phyloP scores from a whole-genome alignment of 2,329 filamentous ascomycete species.

The Penicillium oxalicum region DNA sequence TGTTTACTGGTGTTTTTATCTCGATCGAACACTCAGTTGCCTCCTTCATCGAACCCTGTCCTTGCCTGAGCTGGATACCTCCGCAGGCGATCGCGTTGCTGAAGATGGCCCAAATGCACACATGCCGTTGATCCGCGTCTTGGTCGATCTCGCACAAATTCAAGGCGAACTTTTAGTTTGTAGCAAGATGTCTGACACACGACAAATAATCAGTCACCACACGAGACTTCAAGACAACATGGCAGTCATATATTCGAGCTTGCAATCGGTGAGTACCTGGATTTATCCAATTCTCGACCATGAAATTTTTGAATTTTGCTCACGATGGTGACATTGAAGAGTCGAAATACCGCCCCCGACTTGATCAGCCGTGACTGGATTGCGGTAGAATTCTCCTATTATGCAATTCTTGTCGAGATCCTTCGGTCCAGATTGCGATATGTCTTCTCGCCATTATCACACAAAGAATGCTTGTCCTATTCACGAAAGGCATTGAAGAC shows the following conservation, averaged over 20 bases:
- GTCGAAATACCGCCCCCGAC: constrained; percentile 7
- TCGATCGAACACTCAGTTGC: constrained; percentile 23
- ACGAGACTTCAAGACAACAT: constrained; percentile 16
- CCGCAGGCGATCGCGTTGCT: constrained; percentile 4
- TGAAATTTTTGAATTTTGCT: too few relatives aligned
- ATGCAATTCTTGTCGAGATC: constrained; percentile 23
- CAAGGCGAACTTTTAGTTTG: constrained; percentile 13
- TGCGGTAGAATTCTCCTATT: constrained; percentile 21
- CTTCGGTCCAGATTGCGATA: constrained; percentile 19
- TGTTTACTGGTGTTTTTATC: constrained; percentile 25
- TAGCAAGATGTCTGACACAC: constrained; percentile 3
- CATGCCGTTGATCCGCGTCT: constrained; percentile 9
- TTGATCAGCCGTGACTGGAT: constrained; percentile 16
- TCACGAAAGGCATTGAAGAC: constrained; percentile 14
- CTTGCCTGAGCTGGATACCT: constrained; percentile 12
- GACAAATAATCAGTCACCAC: constrained; percentile 11
- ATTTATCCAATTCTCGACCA: too few relatives aligned
- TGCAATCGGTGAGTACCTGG: constrained; percentile 14
- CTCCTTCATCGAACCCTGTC: constrained; percentile 20
- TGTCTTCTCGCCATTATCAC: constrained; percentile 15
- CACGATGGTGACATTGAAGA: constrained; percentile 1
- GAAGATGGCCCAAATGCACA: constrained; percentile 1
- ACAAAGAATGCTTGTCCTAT: constrained; percentile 19
- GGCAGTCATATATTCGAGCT: constrained; percentile 12
- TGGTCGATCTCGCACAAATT: constrained; percentile 12